Base-by-base conservation (phyloP, 2,329 filamentous ascomycete species). In the Ceratocystis ficicola region DNA sequence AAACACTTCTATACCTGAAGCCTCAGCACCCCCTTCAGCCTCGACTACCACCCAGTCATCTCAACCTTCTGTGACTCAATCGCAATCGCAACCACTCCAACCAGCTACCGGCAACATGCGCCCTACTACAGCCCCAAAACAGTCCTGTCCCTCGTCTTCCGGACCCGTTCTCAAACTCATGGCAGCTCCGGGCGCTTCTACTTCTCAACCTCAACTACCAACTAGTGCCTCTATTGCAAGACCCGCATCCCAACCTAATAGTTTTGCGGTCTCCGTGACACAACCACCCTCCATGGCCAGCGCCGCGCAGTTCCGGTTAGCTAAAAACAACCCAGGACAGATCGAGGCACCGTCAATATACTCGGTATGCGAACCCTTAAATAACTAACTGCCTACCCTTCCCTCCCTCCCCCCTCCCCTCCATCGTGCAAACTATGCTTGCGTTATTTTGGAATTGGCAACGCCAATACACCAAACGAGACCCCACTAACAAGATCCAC, bases 331-430 rank as follows among this genome's bases (percentile, higher is more conserved):
- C 55, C 28, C 70, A 65, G 70, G 73, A 55, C 70, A 69, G 7
- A 74, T 73, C 15, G 79, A 81, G 12, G 76, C 77, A 20, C 80
- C 82, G 64, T 80, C 82, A 69, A 86, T 87, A 69, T 87, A 86
- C 72, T 85, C 83, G 69, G 84, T 86, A 73, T 70, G 80, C 62
- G 62, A 59, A 7, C 25, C 12, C 52, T 36, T 41, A 10, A 41
- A 41, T 15, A 12, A 15, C 10, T 41, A 5, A 41, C 5, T 15
- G 36, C 10, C 36, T 41, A 12, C 36, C 36, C 25, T 65, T 8
- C 8, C 25, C 4, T 28, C 20, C 10, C 17, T 30, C 5, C 22
- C 48, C 48, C 8, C 48, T 25, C 6, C 22, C 48, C 8, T 7
- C 48, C 17, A 44, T 57, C 8, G 70, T 68, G 72, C 69, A 41